A percentile compares a stretch with the other conserved stretches of the same genome.
phyloP scores from a whole-genome alignment of 106 monocot species.

The Dendrobium officinale region DNA sequence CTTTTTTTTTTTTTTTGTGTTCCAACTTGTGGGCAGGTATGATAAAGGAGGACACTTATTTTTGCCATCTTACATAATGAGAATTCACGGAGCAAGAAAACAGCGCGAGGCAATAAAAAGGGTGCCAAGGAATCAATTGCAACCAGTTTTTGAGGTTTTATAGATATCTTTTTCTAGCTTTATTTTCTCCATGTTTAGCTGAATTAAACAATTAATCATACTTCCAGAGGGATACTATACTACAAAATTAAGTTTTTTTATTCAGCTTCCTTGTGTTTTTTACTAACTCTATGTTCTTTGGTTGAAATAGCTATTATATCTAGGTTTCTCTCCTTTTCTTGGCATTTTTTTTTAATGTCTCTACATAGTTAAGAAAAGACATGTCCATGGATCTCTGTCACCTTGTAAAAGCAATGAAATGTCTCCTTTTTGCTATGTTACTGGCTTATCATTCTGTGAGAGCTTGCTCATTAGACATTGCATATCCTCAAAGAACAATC shows the following conservation, averaged over 20 bases:
- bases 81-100: constrained; percentile 80
- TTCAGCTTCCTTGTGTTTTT: neutral
- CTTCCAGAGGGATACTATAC: neutral
- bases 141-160: constrained; percentile 73
- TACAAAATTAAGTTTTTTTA: neutral
- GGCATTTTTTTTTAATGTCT: neutral
- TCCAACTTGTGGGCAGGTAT: constrained; percentile 46
- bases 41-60: constrained; percentile 88
- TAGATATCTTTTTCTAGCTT: constrained; percentile 4
- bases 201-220: neutral
- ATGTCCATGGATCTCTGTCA: neutral
- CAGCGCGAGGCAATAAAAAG: constrained; percentile 79
- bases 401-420: neutral
- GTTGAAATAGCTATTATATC: neutral
- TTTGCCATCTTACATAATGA: constrained; percentile 90
- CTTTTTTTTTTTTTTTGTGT: neutral
- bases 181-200: neutral
- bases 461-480: neutral
- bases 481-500: neutral
- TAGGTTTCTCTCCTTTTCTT: neutral
- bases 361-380: neutral
- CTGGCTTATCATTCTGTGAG: neutral
- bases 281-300: neutral
- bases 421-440: neutral
- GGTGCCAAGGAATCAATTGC: constrained; percentile 63